phyloP scores from a whole-genome alignment of 306 rosid genomes.

The Rosa multiflora region DNA sequence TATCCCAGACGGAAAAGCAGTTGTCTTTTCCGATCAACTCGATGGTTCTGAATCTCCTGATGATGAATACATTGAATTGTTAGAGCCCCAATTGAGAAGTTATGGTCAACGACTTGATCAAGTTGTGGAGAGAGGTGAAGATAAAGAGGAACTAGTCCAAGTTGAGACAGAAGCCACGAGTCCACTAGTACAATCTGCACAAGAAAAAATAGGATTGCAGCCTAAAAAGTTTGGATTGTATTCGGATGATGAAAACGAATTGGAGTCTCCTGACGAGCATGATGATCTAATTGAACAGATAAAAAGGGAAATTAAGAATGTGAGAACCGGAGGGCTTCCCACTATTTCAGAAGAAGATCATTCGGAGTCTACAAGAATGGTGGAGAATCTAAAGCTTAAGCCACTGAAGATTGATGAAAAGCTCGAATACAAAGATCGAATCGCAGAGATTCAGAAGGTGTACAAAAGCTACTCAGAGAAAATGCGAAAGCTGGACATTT shows the following conservation, averaged over 20 bases:
- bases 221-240: constrained; percentile 23
- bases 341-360: constrained; percentile 71
- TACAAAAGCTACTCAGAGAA: constrained; percentile 62
- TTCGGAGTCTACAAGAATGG: constrained; percentile 31
- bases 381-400: constrained; percentile 33
- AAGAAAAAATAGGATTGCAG: constrained; percentile 30
- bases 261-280: constrained; percentile 57
- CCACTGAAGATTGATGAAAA: constrained; percentile 58
- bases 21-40: background rate
- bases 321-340: constrained; percentile 70
- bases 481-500: constrained; percentile 74
- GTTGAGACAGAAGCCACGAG: constrained; percentile 12
- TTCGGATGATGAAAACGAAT: constrained; percentile 35
- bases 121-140: constrained; percentile 11
- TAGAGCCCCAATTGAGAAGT: constrained; percentile 23
- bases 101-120: constrained; percentile 1
- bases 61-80: constrained; percentile 46
- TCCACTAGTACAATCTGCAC: background rate
- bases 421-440: constrained; percentile 49
- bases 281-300: constrained; percentile 73
- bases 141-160: constrained; percentile 13
- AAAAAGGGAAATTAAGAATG: constrained; percentile 61
- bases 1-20: background rate
- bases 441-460: constrained; percentile 61
- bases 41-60: constrained; percentile 11